phyloP scores from a whole-genome alignment of 2,329 filamentous ascomycete species.

The Colletotrichum tanaceti region DNA sequence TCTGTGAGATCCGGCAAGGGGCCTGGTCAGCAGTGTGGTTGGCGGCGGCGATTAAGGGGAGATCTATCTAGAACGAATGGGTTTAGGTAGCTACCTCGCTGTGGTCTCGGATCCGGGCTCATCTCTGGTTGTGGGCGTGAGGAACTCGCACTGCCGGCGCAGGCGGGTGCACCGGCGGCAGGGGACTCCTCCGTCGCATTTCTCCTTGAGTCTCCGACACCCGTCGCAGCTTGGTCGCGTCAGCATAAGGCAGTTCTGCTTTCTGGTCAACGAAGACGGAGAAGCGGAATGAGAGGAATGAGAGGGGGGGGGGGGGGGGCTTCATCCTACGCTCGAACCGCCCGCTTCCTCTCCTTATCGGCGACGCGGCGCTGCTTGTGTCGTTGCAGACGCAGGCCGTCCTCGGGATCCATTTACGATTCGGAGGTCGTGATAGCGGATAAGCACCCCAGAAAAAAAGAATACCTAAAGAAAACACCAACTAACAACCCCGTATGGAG shows the following conservation, averaged over 20 bases:
- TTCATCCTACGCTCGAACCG: constrained; percentile 44
- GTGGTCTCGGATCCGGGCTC: constrained; percentile 41
- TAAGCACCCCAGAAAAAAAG: constrained; percentile 16
- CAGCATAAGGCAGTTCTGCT: constrained; percentile 28
- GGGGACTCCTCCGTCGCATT: constrained; percentile 66
- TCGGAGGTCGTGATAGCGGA: constrained; percentile 29
- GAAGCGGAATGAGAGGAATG: background rate
- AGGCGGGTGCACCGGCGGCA: constrained; percentile 64
- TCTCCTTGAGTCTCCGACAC: constrained; percentile 66
- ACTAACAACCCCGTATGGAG: too few relatives aligned
- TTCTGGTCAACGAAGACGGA: background rate
- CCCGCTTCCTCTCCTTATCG: constrained; percentile 46
- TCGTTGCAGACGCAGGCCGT: constrained; percentile 41
- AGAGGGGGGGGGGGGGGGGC: background rate
- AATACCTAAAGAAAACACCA: background rate
- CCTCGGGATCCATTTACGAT: constrained; percentile 36
- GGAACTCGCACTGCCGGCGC: constrained; percentile 62
- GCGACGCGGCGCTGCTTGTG: constrained; percentile 43
- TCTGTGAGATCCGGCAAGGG: constrained; percentile 4
- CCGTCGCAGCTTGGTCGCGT: constrained; percentile 60
- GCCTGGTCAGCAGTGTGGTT: constrained; percentile 36
- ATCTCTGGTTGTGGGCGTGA: constrained; percentile 49
- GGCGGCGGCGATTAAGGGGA: constrained; percentile 19
- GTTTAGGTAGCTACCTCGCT: constrained; percentile 17
- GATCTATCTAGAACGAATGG: background rate